Base-by-base conservation (phyloP, 2,329 filamentous ascomycete species). In the Dothideomycetes sp. region DNA sequence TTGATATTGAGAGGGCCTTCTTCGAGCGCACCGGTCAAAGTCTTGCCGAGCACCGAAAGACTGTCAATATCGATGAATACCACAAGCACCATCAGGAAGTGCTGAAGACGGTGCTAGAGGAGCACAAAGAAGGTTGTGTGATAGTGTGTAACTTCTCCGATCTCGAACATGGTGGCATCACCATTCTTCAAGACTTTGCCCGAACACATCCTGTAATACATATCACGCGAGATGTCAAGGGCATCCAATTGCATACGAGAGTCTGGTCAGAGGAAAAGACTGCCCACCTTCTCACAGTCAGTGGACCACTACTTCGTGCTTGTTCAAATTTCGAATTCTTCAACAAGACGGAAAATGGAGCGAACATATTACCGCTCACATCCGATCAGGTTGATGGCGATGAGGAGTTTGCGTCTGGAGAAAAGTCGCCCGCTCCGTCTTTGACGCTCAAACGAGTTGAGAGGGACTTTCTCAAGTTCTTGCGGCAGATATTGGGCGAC, bases 311-410 rank as follows among this genome's bases (percentile, higher is more conserved):
- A 12, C 77, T 83, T 48, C 68, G 79, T 36, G 68, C 68, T 2
- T 84, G 78, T 52, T 79, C 79, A 9, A 86, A 84, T 48, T 73
- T 81, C 45, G 82, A 87, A 52, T 88, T 85, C 55, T 85, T 78
- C 63, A 86, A 86, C 49, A 64, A 83, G 12, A 79, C 79, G 2
- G 80, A 84, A 19, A 38, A 7, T 19, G 43, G 38, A 22, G 32
- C 38, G 4, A 16, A 14, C n/a, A 38, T n/a, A 17, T 19, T 17
- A 11, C 38, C 16, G n/a, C 31, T 33, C 7, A 33, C 7, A 7
- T 17, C 16, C 31, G 31, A 46, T 32, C 36, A 44, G 45, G 27
- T 10, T 11, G 27, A 38, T 19, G 36, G 32, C 24, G 34, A 33
- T 14, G n/a, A 17, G 33, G 5, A 33, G 8, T 17, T 14, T 33